Base-by-base conservation (phyloP, 352 stramenopile genomes). In the Phytophthora constricta region DNA sequence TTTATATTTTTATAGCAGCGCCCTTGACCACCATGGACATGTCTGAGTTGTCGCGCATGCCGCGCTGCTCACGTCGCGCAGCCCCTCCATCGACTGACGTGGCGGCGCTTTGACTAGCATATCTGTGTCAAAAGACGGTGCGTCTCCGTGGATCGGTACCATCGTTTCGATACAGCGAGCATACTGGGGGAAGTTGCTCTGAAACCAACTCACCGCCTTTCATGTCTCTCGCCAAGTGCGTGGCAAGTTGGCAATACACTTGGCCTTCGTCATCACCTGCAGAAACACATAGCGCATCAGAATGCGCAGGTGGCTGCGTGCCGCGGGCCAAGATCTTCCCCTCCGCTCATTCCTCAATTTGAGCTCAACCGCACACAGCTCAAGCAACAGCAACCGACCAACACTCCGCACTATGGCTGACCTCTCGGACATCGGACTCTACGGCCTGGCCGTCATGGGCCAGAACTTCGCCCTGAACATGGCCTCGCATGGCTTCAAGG, bases 381-480 rank as follows among this genome's bases (percentile, higher is more conserved):
- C 25, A 31, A 37, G 39, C 34, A 47, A 25, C 46, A 41, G 8
- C 22, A 42, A 47, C 22, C 37, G 28, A 47, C 42, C n/a, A 27
- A 37, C 34, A 37, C 33, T 64, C 23, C 2, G 23, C 53, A 66
- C 25, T 14, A 91, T 93, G 84, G 68, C 84, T 65, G 59, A 86
- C 45, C 79, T 95, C 67, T 89, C 83, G 52, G 80, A 95, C 67
- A 80, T 98, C 67, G 92, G 91, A 58, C 89, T 97, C 65, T 97
- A 90, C 83, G 93, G 94, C 58, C 74, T 98, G 59, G 93, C 90
- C 65, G 93, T 98, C 60, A 98, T 98, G 96, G 96, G 98, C 62
- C 96, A 99, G 84, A 99, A 99, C 84, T 99, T 99, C 72, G 98
- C 97, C 20, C 89, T 99, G 43, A 99, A 99, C 89, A 99, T 99